phyloP scores from a whole-genome alignment of 495 filamentous ascomycete genomes.

The Hypomontagnella submonticulosa region DNA sequence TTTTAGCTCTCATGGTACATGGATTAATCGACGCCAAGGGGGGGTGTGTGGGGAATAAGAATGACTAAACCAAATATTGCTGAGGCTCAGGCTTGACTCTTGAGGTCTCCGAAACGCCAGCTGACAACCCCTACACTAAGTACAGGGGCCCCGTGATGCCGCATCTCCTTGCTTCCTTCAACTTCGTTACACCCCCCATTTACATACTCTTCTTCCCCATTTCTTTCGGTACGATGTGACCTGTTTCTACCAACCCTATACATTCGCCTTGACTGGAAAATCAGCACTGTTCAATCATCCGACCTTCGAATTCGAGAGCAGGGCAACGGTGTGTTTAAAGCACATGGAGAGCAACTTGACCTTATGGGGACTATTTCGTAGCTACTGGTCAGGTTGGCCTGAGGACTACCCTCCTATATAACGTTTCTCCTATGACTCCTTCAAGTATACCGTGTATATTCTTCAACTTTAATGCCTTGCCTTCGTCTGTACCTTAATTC shows the following conservation, averaged over 20 bases:
- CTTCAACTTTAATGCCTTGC: constrained; percentile 27
- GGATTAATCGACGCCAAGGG: constrained; percentile 4
- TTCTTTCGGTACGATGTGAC: constrained; percentile 44
- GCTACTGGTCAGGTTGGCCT: constrained; percentile 33
- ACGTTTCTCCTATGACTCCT: constrained; percentile 32
- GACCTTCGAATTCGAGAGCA: constrained; percentile 27
- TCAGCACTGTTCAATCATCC: constrained; percentile 40
- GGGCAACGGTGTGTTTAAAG: constrained; percentile 33
- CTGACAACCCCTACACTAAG: constrained; percentile 28
- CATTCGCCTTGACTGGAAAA: constrained; percentile 19
- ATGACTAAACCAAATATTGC: constrained; percentile 29
- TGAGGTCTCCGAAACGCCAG: constrained; percentile 18
- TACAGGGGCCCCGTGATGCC: constrained; percentile 43
- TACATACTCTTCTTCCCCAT: constrained; percentile 17
- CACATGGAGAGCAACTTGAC: constrained; percentile 30
- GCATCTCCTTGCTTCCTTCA: constrained; percentile 32
- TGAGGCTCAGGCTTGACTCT: constrained; percentile 34
- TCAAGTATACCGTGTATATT: constrained; percentile 21
- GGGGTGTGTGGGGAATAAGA: constrained; percentile 27
- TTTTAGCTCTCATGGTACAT: constrained; percentile 13
- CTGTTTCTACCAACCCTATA: constrained; percentile 27
- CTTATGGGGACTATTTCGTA: constrained; percentile 22
- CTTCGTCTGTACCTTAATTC: constrained; percentile 15
- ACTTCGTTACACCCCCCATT: constrained; percentile 28
- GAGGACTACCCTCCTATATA: constrained; percentile 19